Evolutionary conservation across 2,329 filamentous ascomycete species (phyloP).

Genomic region (Elsinoe ampelina): DNA sequence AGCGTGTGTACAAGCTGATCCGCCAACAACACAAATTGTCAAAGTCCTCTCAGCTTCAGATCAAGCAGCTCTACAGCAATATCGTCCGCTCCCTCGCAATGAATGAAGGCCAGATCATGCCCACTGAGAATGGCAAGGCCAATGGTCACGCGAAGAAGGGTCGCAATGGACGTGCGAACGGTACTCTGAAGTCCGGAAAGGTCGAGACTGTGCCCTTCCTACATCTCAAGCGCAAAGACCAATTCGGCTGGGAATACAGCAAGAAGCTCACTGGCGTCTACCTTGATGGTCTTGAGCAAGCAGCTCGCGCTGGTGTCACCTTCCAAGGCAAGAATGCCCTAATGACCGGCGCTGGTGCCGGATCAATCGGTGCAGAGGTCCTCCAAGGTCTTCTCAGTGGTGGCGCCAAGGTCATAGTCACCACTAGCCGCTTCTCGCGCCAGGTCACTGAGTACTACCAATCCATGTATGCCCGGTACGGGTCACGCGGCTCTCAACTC

Average conservation of each 20-base stretch:
- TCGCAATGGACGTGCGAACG: conserved; percentile 42
- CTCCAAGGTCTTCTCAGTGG: conserved; percentile 92
- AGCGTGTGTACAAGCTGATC: conserved; percentile 95
- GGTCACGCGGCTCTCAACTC: conserved; percentile 87
- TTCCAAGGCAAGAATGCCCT: conserved; percentile 93
- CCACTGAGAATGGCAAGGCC: conserved; percentile 67
- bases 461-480: conserved; percentile 92
- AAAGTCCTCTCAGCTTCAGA: conserved; percentile 91
- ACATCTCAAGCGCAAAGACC: conserved; percentile 86
- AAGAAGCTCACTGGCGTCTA: conserved; percentile 95
- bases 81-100: conserved; percentile 89
- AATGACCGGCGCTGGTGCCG: conserved; percentile 96
- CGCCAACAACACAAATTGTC: conserved; percentile 97
- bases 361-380: conserved; percentile 95
- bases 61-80: conserved; percentile 89
- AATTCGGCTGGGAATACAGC: conserved; percentile 97
- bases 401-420: conserved; percentile 93
- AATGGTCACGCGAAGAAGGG: conserved; percentile 50
- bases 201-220: conserved; percentile 96
- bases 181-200: conserved; percentile 65
- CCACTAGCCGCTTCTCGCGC: conserved; percentile 90
- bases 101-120: conserved; percentile 96
- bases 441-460: conserved; percentile 99
- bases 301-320: conserved; percentile 76
- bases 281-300: conserved; percentile 81